Evolutionary conservation across 352 stramenopile genomes (phyloP).

Genomic region (Phytophthora agathidicida): DNA sequence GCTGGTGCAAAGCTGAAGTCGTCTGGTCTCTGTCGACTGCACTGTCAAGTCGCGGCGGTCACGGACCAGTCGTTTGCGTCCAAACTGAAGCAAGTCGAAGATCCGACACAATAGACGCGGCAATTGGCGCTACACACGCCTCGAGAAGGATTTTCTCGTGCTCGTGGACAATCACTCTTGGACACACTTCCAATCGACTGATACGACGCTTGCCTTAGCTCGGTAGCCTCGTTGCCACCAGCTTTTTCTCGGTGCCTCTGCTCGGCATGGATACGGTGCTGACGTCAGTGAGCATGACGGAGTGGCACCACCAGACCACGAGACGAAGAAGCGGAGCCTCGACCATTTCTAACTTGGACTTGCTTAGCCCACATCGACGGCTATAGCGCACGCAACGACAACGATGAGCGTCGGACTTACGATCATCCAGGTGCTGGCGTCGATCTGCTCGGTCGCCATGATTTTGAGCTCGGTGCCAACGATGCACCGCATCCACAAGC

Average conservation of each 20-base stretch:
- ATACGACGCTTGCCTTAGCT: constrained; percentile 24
- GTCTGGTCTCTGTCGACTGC: neutral
- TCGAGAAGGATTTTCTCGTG: constrained; percentile 17
- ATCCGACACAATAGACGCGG: constrained; percentile 26
- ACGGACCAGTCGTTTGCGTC: constrained; percentile 10
- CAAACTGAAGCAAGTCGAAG: constrained; percentile 26
- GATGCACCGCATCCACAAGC: constrained; percentile 48
- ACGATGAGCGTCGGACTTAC: constrained; percentile 33
- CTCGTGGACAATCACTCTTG: constrained; percentile 24
- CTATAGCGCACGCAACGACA: neutral
- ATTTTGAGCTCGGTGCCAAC: constrained; percentile 43
- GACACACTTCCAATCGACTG: constrained; percentile 23
- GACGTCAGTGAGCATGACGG: constrained; percentile 10
- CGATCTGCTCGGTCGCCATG: constrained; percentile 43
- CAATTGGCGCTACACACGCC: constrained; percentile 10
- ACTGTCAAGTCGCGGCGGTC: neutral
- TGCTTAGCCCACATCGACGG: neutral
- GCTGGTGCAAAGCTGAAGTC: constrained; percentile 23
- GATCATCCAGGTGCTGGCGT: constrained; percentile 42
- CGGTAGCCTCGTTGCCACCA: constrained; percentile 22
- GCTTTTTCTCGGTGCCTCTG: constrained; percentile 9
- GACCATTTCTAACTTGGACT: constrained; percentile 34
- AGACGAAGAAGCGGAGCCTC: neutral
- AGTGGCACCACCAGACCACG: constrained; percentile 3
- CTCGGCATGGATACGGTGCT: constrained; percentile 17